A percentile compares a stretch with the other conserved stretches of the same genome.
phyloP scores from a whole-genome alignment of 768 basidiomycete genomes.

The Lentinula boryana region DNA sequence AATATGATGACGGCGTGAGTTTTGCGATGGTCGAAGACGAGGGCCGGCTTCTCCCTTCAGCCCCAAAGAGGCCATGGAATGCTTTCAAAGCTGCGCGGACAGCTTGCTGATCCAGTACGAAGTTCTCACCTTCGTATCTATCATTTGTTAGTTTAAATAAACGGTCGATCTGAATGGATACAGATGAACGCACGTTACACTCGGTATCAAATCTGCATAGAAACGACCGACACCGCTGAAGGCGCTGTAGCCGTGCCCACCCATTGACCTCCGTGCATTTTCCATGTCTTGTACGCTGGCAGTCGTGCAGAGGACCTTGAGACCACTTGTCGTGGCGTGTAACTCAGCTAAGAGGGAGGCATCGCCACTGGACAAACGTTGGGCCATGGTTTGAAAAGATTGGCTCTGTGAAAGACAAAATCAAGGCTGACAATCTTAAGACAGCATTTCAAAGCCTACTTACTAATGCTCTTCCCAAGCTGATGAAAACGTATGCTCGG shows the following conservation, averaged over 20 bases:
- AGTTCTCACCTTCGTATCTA: slow-evolving; percentile 79
- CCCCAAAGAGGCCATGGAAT: slow-evolving; percentile 24
- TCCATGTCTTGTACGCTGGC: slow-evolving; percentile 55
- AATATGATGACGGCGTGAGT: slow-evolving; percentile 45
- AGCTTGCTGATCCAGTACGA: slow-evolving; percentile 69
- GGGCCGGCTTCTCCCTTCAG: neutral
- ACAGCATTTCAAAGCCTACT: slow-evolving; percentile 35
- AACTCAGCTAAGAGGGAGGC: slow-evolving; percentile 62
- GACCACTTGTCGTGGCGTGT: slow-evolving; percentile 63
- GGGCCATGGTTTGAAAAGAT: slow-evolving; percentile 44
- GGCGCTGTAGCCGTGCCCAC: slow-evolving; percentile 72
- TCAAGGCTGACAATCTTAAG: too few species aligned
- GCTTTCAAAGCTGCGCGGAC: slow-evolving; percentile 67
- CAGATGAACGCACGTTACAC: slow-evolving; percentile 44
- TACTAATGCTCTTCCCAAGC: slow-evolving; percentile 56
- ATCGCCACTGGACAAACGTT: slow-evolving; percentile 48
- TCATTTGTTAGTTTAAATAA: neutral
- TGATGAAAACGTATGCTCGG: slow-evolving; percentile 63
- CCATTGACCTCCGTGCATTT: slow-evolving; percentile 62
- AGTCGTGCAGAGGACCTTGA: slow-evolving; percentile 57
- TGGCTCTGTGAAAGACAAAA: slow-evolving; percentile 27
- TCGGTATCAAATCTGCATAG: slow-evolving; percentile 62
- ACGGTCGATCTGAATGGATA: neutral
- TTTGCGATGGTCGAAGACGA: slow-evolving; percentile 3
- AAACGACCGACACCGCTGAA: slow-evolving; percentile 61